Evolutionary conservation across 805 yeast genomes (phyloP), one percentile per base, ranked within the genome.

Genomic region (Zygosaccharomyces bisporus): DNA sequence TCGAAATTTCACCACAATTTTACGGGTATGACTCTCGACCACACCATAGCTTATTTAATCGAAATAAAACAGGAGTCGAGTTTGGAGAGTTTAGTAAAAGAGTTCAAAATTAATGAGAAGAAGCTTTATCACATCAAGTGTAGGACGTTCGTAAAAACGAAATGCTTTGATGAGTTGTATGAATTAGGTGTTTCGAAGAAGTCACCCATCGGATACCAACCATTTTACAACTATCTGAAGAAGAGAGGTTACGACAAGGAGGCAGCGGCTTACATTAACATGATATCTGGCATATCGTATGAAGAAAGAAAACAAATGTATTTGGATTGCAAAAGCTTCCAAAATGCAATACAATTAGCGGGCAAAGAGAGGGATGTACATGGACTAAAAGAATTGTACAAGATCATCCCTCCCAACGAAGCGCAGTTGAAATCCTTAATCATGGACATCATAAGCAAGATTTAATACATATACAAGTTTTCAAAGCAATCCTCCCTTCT

Each of bases 131-230:
- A 75, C 63, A 61, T 76, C 12, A 75, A 77, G 24, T 60, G 85
- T 19, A 72, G 75, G 12, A 70, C 71, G 1, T 67, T 76, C 24
- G 69, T 79, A 0, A 61, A 69, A 4, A 55, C 71, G 2, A 70
- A 75, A 5, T 76, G 77, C 34, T 82, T 79, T 67, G 80, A 76
- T 14, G 78, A 75, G 30, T 59, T 86, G 23, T 73, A 71, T 51
- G 74, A 76, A 23, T 74, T 80, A 54, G 75, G 81, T 0, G 69
- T 66, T 2, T 58, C 63, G 7, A 71, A 68, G 35, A 81, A 77
- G 49, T 78, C 93, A 0, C 84, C 86, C 0, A 84, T 88, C 33
- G 89, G 91, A 0, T 82, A 81, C 47, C 73, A 72, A 47, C 80
- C 83, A 0, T 80, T 88, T 51, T 84, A 71, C 44, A 68, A 73